Conservation (phyloP, 257 asterid species). For the Striga asiatica region DNA sequence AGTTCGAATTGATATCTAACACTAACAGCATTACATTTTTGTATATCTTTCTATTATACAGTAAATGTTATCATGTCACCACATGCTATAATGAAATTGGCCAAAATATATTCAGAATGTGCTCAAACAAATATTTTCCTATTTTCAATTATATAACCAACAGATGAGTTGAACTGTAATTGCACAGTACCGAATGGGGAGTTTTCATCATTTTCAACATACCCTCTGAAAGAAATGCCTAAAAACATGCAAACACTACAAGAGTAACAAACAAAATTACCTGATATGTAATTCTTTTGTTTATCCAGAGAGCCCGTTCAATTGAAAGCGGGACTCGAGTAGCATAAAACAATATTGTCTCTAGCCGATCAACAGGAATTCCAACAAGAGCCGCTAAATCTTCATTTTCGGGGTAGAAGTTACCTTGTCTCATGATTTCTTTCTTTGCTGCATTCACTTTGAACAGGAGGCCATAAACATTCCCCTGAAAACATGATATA, state of each 20-base stretch:
- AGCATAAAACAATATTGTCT: slow-evolving; percentile 35
- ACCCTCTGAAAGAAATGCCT: background rate
- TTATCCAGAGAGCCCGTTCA: slow-evolving; percentile 66
- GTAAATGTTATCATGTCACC: background rate
- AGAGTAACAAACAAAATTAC: slow-evolving; percentile 12
- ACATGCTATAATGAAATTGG: no score
- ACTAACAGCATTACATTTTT: no score
- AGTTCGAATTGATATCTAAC: no score
- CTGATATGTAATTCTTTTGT: slow-evolving; percentile 57
- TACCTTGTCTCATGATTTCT: slow-evolving; percentile 49
- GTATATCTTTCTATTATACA: background rate
- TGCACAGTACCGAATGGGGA: no score
- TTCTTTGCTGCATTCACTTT: slow-evolving; percentile 64
- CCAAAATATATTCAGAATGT: no score
- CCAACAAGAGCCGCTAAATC: slow-evolving; percentile 67
- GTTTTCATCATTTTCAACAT: background rate
- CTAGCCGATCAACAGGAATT: slow-evolving; percentile 59
- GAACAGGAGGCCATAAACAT: slow-evolving; percentile 59
- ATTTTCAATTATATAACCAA: background rate
- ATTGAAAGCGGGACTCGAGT: slow-evolving; percentile 77
- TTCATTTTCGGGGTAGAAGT: slow-evolving; percentile 51
- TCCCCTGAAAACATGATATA: slow-evolving; percentile 53
- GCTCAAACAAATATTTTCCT: no score
- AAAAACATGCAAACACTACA: background rate
- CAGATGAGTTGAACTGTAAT: no score